phyloP scores from a whole-genome alignment of 345 rosid species.

The Linum usitatissimum region DNA sequence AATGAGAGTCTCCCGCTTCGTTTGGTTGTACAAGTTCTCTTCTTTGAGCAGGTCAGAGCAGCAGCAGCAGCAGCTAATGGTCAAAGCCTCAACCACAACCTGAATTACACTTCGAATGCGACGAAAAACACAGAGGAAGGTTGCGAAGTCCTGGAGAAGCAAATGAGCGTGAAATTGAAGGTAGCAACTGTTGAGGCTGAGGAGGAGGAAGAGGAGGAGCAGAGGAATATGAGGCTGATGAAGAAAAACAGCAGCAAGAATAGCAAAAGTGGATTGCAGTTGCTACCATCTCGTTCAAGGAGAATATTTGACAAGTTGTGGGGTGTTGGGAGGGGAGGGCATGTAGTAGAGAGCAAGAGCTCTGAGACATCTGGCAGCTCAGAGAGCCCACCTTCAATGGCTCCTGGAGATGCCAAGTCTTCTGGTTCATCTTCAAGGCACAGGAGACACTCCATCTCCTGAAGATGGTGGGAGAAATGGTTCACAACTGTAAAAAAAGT shows the following conservation, averaged over 20 bases:
- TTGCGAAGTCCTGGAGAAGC: conserved; percentile 32
- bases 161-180: conserved; percentile 23
- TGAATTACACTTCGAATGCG: conserved; percentile 19
- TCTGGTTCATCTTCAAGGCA: conserved; percentile 54
- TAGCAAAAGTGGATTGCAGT: conserved; percentile 47
- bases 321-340: conserved; percentile 42
- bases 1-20: conserved; percentile 80
- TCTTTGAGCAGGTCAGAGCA: conserved; percentile 68
- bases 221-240: conserved; percentile 23
- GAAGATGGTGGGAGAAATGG: neutral
- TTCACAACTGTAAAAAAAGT: neutral
- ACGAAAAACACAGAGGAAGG: conserved; percentile 36
- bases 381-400: conserved; percentile 61
- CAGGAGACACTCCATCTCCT: conserved; percentile 74
- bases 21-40: conserved; percentile 83
- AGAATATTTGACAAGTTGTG: conserved; percentile 74
- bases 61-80: conserved; percentile 38
- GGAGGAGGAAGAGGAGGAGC: conserved; percentile 12
- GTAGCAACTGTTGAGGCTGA: conserved; percentile 14
- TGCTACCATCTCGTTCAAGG: conserved; percentile 80
- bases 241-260: conserved; percentile 47
- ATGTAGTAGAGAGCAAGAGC: conserved; percentile 44
- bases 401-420: conserved; percentile 56
- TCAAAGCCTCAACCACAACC: conserved; percentile 27
- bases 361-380: conserved; percentile 85